These are phyloP conservation scores for Phytophthora meadii DNA, from an alignment of 352 stramenopile genomes.

Conservation along the genomic window DNA sequence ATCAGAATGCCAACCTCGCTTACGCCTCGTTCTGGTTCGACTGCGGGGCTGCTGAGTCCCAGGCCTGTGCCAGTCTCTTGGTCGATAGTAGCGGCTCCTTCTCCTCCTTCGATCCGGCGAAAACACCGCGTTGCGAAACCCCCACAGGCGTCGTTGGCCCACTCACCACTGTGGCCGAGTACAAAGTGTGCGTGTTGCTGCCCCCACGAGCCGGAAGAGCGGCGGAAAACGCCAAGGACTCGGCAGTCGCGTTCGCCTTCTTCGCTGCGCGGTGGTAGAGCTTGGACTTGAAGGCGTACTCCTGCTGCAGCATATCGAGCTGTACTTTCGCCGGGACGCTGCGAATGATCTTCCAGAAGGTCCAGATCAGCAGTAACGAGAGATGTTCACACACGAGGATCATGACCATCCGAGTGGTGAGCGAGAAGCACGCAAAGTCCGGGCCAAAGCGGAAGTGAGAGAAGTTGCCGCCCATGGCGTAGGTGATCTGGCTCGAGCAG, in stretches of 20 bases:
- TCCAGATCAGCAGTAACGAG: conserved; percentile 63
- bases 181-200: conserved; percentile 24
- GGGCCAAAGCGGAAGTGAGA: conserved; percentile 75
- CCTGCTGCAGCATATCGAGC: conserved; percentile 70
- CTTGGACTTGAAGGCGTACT: conserved; percentile 79
- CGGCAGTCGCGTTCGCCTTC: conserved; percentile 16
- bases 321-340: conserved; percentile 68
- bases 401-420: conserved; percentile 82
- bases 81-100: conserved; percentile 64
- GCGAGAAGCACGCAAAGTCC: conserved; percentile 77
- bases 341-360: conserved; percentile 71
- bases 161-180: conserved; percentile 41
- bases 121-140: conserved; percentile 17
- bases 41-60: conserved; percentile 38
- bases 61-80: conserved; percentile 58
- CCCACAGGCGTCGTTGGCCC: conserved; percentile 22
- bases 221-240: conserved; percentile 20
- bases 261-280: conserved; percentile 62
- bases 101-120: conserved; percentile 55
- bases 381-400: conserved; percentile 80
- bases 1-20: conserved; percentile 2
- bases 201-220: conserved; percentile 17
- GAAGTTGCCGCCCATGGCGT: conserved; percentile 65
- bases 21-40: conserved; percentile 31
- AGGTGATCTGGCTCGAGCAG: conserved; percentile 61